Base-by-base conservation (phyloP, 371 early-diverging fungal genomes). In the Mortierella sp. region DNA sequence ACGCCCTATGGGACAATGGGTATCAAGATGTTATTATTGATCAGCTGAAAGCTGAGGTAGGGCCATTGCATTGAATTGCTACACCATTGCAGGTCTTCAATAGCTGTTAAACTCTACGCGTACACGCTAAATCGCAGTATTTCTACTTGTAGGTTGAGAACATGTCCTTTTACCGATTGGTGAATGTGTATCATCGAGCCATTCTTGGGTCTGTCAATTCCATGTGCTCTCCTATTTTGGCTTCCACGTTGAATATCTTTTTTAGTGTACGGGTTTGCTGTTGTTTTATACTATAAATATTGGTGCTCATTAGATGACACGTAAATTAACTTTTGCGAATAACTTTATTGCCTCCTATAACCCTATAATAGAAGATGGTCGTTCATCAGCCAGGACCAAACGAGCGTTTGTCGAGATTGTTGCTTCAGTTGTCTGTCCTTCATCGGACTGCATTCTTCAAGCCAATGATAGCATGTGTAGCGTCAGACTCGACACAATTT, bases 391-490 rank as follows among this genome's bases (percentile, higher is more conserved):
- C 84, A 1, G 84, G 84, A 5, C 67, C 73, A 6, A 70, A 58
- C 47, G 83, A 81, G 12, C 55, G 79, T 1, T 60, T 92, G 0
- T 85, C 86, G 22, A 54, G 71, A 18, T 74, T 90, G 28, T 67
- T 92, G 5, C 64, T 75, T 18, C 78, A 84, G 22, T 55, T 92
- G 1, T 88, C 91, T 0, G 73, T 83, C 20, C 47, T 64, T 0
- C 85, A 86, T 52, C 77, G 84, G 1, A 69, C 85, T 0, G 54
- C 73, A 6, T 92, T 92, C 71, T 92, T 84, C 65, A 87, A 88
- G 54, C 90, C 87, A 0, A 86, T 92, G 32, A 84, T 92, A 3
- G 83, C 91, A 0, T 92, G 92, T 68, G 90, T 88, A 14, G 90
- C 91, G 1, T 89, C 90, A 0, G 85, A 89, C 52, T 86, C 89